Conservation (phyloP, 176 grass and related monocot genomes). For the Avena insularis region DNA sequence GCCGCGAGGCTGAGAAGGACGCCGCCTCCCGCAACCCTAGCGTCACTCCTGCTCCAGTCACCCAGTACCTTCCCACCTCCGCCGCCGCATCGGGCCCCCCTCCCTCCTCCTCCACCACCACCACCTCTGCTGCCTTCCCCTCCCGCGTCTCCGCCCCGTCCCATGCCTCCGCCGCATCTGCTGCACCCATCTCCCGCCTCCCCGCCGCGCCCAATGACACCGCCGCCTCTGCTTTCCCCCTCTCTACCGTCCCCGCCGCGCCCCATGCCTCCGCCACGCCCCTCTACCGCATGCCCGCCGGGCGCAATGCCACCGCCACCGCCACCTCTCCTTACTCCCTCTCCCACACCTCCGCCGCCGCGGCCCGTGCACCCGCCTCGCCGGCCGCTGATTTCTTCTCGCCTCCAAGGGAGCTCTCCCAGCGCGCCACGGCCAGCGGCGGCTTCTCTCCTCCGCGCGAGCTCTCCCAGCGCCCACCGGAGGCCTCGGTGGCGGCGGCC, state of each 20-base stretch:
- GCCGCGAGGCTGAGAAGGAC: conserved; percentile 16
- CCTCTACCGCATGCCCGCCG: background rate
- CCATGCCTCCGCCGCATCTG: background rate
- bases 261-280: background rate
- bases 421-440: background rate
- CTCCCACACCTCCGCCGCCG: conserved; percentile 16
- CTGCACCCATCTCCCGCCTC: background rate
- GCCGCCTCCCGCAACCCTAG: conserved; percentile 57
- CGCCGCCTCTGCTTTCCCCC: background rate
- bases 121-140: background rate
- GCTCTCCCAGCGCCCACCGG: conserved; percentile 52
- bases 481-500: background rate
- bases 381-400: conserved; percentile 46
- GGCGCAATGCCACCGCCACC: background rate
- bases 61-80: background rate
- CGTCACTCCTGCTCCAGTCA: conserved; percentile 2
- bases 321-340: background rate
- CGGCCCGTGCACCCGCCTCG: background rate
- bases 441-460: conserved; percentile 65
- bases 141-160: background rate
- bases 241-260: background rate
- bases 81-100: background rate
- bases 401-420: conserved; percentile 49
- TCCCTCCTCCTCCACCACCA: background rate
- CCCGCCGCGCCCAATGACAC: background rate